Evolutionary conservation across 805 yeast species (phyloP), one percentile per base, ranked within the genome.

Genomic region (Saccharomyces mikatae): DNA sequence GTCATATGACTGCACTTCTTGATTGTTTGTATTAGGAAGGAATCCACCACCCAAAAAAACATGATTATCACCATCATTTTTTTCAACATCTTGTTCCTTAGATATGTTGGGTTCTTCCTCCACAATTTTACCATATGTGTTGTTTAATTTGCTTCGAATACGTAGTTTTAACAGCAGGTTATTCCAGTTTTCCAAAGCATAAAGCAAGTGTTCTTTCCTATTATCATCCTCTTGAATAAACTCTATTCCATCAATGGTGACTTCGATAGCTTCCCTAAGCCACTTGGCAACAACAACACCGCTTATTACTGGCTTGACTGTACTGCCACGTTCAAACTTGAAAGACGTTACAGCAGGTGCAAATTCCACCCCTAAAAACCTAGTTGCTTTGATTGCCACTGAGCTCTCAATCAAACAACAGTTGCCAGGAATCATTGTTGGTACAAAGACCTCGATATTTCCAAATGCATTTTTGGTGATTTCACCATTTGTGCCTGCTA

Each of bases 311-410:
- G 95, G 92, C 10, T 81, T 83, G 0, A 86, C 83, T 47, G 75
- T 66, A 30, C 51, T 56, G 1, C 69, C 67, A 47, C 71, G 69
- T 29, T 76, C 78, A 70, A 87, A 94, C 54, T 89, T 94, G 71
- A 94, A 92, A 0, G 91, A 89, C 2, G 85, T 84, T 1, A 90
- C 91, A 0, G 97, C 98, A 49, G 82, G 84, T 0, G 96, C 97
- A 72, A 77, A 89, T 59, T 89, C 96, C 6, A 92, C 76, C 0
- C 79, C 81, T 10, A 91, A 62, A 0, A 82, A 64, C 55, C 78
- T 79, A 0, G 96, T 96, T 0, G 98, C 97, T 49, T 75, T 76
- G 41, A 79, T 81, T 0, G 87, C 81, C 54, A 77, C 69, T 41
- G 79, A 76, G 60, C 80, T 70, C 5, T 77, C 72, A 5, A 90